Percentiles rank a stretch among this genome's conserved stretches.
phyloP scores from a whole-genome alignment of 139 green algal species.

The Dunaliella sp. region DNA sequence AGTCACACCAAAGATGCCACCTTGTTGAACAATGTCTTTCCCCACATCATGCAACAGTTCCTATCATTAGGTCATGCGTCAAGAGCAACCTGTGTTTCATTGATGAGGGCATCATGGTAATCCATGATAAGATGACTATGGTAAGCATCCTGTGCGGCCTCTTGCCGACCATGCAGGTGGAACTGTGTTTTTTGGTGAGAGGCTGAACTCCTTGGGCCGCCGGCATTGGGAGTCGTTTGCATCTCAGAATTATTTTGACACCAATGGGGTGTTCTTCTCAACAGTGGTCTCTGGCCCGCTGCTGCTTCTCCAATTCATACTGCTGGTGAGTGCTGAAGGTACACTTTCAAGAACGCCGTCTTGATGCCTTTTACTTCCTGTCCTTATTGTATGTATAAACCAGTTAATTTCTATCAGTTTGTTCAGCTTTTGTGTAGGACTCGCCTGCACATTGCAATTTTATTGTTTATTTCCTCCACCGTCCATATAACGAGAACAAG shows the following conservation, averaged over 20 bases:
- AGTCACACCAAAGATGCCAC: too few relatives aligned
- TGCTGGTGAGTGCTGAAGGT: conserved; percentile 42
- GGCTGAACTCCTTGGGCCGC: conserved; percentile 40
- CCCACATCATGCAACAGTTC: too few relatives aligned
- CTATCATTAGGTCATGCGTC: too few relatives aligned
- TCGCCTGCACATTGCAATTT: not conserved
- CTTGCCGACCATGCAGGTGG: conserved; percentile 19
- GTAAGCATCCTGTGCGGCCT: too few relatives aligned
- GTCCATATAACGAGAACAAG: too few relatives aligned
- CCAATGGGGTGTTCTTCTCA: conserved; percentile 45
- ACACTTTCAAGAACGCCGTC: not conserved
- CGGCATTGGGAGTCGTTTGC: conserved; percentile 49
- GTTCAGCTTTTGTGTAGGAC: not conserved
- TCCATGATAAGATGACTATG: too few relatives aligned
- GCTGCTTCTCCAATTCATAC: conserved; percentile 46
- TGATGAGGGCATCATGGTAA: too few relatives aligned
- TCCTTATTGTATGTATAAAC: not conserved
- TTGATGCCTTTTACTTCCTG: not conserved
- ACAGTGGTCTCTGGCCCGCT: conserved; percentile 47
- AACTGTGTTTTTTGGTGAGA: conserved; percentile 39
- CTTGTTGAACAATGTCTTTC: too few relatives aligned
- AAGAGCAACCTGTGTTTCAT: too few relatives aligned
- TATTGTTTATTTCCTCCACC: too few relatives aligned
- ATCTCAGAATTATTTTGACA: conserved; percentile 56
- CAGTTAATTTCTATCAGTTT: not conserved